These are phyloP conservation scores for Solanum arcanum DNA, from an alignment of 257 asterid species.

Conservation along the genomic window DNA sequence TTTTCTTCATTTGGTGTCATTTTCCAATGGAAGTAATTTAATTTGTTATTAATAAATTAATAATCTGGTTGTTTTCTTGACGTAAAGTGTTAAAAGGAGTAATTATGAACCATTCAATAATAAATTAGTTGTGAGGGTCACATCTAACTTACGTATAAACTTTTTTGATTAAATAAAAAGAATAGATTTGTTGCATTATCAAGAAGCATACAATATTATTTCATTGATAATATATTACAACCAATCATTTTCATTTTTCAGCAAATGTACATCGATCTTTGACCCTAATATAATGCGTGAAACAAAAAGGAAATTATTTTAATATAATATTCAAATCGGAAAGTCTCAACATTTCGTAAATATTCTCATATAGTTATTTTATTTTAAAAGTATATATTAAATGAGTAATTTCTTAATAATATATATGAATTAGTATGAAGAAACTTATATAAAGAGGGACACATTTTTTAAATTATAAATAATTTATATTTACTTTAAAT, in stretches of 20 bases:
- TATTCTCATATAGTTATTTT: background rate
- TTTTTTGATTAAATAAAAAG: background rate
- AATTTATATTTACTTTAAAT: no score
- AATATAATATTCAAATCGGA: background rate
- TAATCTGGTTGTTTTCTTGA: background rate
- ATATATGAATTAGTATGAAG: background rate
- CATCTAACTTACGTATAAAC: background rate
- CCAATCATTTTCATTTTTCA: background rate
- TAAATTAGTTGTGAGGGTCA: background rate
- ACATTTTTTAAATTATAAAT: background rate
- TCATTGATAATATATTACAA: background rate
- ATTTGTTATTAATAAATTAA: background rate
- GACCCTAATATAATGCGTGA: background rate
- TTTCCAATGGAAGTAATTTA: background rate
- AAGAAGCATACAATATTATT: background rate
- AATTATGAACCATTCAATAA: background rate
- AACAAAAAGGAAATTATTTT: background rate
- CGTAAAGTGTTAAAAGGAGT: background rate
- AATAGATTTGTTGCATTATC: background rate
- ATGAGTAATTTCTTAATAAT: no score
- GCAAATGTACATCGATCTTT: background rate
- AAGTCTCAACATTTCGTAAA: background rate
- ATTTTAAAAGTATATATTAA: no score
- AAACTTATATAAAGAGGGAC: background rate
- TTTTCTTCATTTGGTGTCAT: background rate